Evolutionary conservation across 2,329 filamentous ascomycete species (phyloP), one percentile per base, ranked within the genome.

Genomic region (Aspergillus flavus): DNA sequence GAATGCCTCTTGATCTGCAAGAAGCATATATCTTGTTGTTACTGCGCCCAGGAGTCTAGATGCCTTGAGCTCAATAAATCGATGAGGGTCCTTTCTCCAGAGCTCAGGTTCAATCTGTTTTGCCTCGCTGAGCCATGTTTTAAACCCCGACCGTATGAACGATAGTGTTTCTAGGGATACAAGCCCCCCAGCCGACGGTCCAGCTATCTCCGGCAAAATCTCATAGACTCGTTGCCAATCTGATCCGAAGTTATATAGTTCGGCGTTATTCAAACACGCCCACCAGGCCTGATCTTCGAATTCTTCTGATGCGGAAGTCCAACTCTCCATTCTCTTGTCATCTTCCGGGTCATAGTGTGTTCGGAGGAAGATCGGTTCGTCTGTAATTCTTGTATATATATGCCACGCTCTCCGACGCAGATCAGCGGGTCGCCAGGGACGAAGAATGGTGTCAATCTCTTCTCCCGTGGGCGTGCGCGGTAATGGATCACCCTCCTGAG

Each of bases 141-240:
- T 57, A 19, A 46, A 57, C 19, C 21, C 5, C n/a, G 55, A 11
- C 41, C 41, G 55, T 46, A 12, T 26, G 7, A 19, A n/a, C 7
- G 36, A 26, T 41, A 57, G 12, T 23, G 3, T 30, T 46, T 48
- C 55, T 46, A 23, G 26, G 6, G 55, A 57, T 30, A n/a, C 6
- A 21, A 14, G 10, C 34, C 41, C 34, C 55, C 32, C 26, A 39
- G 55, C 16, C 23, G 23, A 48, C 3, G 23, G 45, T 48, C 21
- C 59, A 56, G 56, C 59, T 43, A 61, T 23, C 26, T 64, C 59
- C 6, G 62, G 62, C 26, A 64, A 26, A 34, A 64, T 59, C 16
- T 64, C 59, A 41, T 53, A 64, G 11, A 64, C 50, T 23, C 39
- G 56, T 36, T 50, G 43, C 62, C 55, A 64, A 46, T 64, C 45